Evolutionary conservation across 75 land plant genomes (phyloP).

Genomic region (Larix kaempferi): DNA sequence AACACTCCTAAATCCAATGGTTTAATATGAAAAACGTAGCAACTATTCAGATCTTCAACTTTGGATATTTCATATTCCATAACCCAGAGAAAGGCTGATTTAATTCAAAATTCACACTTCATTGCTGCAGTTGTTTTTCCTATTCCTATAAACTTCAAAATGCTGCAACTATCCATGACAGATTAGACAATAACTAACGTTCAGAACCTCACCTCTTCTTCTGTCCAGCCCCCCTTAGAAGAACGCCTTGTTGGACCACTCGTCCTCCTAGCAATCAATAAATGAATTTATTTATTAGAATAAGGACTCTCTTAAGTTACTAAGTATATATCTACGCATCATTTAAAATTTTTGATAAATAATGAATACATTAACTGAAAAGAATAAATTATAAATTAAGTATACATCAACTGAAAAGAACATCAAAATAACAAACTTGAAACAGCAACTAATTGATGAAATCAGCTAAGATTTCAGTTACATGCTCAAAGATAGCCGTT

Average conservation of each 20-base stretch:
- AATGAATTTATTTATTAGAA: too few relatives aligned
- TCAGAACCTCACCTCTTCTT: conserved; percentile 49
- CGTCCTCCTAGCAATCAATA: conserved; percentile 19
- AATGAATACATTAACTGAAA: too few relatives aligned
- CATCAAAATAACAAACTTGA: too few relatives aligned
- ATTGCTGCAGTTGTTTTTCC: not conserved
- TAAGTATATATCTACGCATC: too few relatives aligned
- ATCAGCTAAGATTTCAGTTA: too few relatives aligned
- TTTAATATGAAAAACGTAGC: not conserved
- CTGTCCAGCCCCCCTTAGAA: conserved; percentile 80
- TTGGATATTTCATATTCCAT: not conserved
- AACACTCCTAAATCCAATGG: not conserved
- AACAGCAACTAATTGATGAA: too few relatives aligned
- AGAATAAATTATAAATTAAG: too few relatives aligned
- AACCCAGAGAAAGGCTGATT: too few relatives aligned
- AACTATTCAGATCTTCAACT: not conserved
- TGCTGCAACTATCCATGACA: not conserved
- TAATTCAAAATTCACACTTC: not conserved
- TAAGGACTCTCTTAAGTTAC: too few relatives aligned
- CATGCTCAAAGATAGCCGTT: too few relatives aligned
- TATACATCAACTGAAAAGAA: too few relatives aligned
- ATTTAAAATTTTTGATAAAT: too few relatives aligned
- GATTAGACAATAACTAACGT: not conserved
- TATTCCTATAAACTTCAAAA: not conserved
- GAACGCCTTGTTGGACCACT: conserved; percentile 70